Conservation (phyloP, 2,329 filamentous ascomycete species). For the Penicillium nordicum region DNA sequence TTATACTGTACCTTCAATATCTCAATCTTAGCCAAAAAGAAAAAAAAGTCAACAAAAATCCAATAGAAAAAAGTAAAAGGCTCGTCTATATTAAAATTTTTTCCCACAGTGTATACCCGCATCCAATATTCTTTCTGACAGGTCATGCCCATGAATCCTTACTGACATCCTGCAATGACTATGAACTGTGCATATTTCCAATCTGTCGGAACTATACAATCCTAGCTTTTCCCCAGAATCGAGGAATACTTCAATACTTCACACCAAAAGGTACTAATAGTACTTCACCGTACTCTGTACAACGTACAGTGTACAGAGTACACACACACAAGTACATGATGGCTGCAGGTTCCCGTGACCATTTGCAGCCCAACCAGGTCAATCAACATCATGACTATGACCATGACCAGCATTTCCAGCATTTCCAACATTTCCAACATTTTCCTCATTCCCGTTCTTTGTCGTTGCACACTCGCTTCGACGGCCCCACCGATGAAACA, state of each 20-base stretch:
- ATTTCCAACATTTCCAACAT: neutral
- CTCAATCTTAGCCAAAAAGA: too few species aligned
- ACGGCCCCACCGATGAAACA: conserved; percentile 46
- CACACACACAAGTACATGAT: neutral
- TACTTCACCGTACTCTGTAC: neutral
- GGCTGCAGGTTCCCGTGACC: conserved; percentile 7
- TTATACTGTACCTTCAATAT: too few species aligned
- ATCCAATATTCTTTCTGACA: conserved; percentile 4
- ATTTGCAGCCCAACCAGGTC: conserved; percentile 5
- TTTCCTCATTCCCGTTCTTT: conserved; percentile 5
- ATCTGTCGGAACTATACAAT: neutral
- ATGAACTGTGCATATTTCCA: neutral
- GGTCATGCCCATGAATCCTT: conserved; percentile 3
- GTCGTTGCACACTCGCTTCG: conserved; percentile 19
- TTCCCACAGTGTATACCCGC: conserved; percentile 2
- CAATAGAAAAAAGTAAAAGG: neutral
- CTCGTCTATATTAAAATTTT: conserved; percentile 11
- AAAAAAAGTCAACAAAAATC: too few species aligned
- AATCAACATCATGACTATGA: neutral
- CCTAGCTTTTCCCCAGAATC: conserved; percentile 7
- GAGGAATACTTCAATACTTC: neutral
- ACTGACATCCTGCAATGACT: neutral
- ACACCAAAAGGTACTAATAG: neutral
- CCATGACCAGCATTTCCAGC: neutral
- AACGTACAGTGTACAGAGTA: neutral